Evolutionary conservation across 2,329 filamentous ascomycete genomes (phyloP), one percentile per base, ranked within the genome.

Genomic region (Ampelomyces quisqualis): DNA sequence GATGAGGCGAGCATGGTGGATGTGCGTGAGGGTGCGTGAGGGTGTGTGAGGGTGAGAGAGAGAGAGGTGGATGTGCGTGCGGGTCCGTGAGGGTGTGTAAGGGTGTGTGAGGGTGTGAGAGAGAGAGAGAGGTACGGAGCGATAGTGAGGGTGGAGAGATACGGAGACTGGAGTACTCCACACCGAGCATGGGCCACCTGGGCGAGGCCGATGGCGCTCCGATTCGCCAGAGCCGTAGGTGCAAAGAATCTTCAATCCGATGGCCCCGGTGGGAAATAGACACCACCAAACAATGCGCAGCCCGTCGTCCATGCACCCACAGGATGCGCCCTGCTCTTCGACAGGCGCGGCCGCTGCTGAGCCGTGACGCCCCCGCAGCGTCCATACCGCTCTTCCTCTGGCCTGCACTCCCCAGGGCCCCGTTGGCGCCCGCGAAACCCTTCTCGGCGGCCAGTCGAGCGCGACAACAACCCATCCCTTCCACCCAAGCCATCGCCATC

Each of bases 1-100:
- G 67, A 67, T 36, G 65, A 64, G 42, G 65, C 54, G 43, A 69
- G 58, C 63, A 68, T 69, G 49, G 28, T 58, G 47, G 29, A 27
- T 55, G 34, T 45, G 45, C 26, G 30, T 33, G 44, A 34, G 38
- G 31, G 38, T 19, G 38, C 34, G 35, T 18, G 34, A 15, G 38
- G 31, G 27, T 30, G 44, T 44, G 46, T 38, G 45, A 24, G 11
- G 40, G 47, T 43, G 21, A 38, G 28, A 47, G 44, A 29, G 19
- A 26, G 39, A 43, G 44, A 22, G 33, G 26, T 35, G 13, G 31
- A 19, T 31, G 26, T 39, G n/a, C 36, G 42, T 40, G 35, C 37
- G n/a, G n/a, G n/a, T n/a, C n/a, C n/a, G n/a, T n/a, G 36, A 45
- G 49, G 53, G 53, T 53, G 53, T 52, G n/a, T n/a, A n/a, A n/a